Evolutionary conservation across 331 rosid genomes (phyloP).

Genomic region (Quercus lobata): DNA sequence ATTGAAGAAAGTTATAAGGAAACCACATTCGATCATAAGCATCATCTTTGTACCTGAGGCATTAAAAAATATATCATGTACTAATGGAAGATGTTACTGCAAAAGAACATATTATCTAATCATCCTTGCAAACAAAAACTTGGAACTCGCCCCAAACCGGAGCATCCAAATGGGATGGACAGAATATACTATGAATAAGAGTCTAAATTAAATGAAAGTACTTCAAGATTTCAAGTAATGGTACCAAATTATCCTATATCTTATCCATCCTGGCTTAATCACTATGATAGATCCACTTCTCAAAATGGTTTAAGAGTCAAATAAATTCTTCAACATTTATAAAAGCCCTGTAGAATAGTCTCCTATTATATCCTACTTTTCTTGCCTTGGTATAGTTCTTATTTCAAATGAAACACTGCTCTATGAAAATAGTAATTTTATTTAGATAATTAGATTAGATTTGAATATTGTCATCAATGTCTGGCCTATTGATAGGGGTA

Average conservation of each 20-base stretch:
- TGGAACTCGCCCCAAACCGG: not conserved
- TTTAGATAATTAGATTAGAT: not conserved
- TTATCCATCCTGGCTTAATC: not conserved
- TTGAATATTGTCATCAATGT: not conserved
- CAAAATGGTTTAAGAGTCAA: no score
- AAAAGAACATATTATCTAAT: not conserved
- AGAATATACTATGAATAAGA: not conserved
- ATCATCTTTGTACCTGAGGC: slow-evolving; percentile 6
- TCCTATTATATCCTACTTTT: not conserved
- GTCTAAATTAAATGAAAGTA: not conserved
- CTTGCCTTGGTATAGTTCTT: not conserved
- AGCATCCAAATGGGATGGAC: not conserved
- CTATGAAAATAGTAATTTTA: not conserved
- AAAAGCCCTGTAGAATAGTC: no score
- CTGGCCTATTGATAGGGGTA: not conserved
- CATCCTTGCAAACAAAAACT: not conserved
- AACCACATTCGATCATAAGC: slow-evolving; percentile 6
- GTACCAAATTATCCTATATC: not conserved
- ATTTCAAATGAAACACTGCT: not conserved
- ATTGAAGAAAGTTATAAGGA: not conserved
- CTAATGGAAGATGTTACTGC: not conserved
- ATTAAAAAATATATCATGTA: not conserved
- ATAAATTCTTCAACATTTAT: no score
- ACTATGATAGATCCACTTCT: no score
- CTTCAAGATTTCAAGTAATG: not conserved